Base-by-base conservation (phyloP, 805 yeast species). In the Priceomyces melissophilus region DNA sequence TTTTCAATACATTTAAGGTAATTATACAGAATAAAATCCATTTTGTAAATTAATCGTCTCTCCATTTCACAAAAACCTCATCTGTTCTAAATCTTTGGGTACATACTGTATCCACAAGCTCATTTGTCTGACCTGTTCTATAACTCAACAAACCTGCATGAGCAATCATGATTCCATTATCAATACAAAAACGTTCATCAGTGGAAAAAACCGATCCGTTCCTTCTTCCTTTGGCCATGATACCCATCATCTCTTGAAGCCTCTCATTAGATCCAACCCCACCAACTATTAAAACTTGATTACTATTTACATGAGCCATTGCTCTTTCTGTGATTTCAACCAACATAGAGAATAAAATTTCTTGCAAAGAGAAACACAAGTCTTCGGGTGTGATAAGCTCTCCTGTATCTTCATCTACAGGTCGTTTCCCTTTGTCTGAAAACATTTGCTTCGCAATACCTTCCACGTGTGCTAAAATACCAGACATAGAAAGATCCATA, bases 301-400 rank as follows among this genome's bases (percentile, higher is more conserved):
- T 77, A 3, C 95, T 76, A 51, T 83, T 82, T 3, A 91, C 98
- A 57, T 93, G 99, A 0, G 99, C 99, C 95, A 93, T 86, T 2
- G 99, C 99, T 30, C 99, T 73, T 58, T 93, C 99, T 0, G 99
- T 93, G 52, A 93, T 93, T 61, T 93, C 99, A 12, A 93, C 97
- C 45, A 93, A 74, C 99, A 93, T 93, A 9, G 97, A 89, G 61
- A 86, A 93, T 23, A 93, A 66, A 28, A 88, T 84, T 55, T 93
- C 99, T 57, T 93, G 99, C 47, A 93, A 67, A 6, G 97, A 87
- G 56, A 80, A 93, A 60, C 99, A 93, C 37, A 93, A 71, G 59
- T 95, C 99, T 53, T 84, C 96, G 1, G 82, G 75, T 0, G 95
- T 84, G 35, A 88, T 75, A 26, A 58, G 62, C 38, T 76, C 78